Percentiles rank a stretch among this genome's conserved stretches.
Conservation (phyloP, 2,329 filamentous ascomycete species). For the Cercospora zeae-maydis region DNA sequence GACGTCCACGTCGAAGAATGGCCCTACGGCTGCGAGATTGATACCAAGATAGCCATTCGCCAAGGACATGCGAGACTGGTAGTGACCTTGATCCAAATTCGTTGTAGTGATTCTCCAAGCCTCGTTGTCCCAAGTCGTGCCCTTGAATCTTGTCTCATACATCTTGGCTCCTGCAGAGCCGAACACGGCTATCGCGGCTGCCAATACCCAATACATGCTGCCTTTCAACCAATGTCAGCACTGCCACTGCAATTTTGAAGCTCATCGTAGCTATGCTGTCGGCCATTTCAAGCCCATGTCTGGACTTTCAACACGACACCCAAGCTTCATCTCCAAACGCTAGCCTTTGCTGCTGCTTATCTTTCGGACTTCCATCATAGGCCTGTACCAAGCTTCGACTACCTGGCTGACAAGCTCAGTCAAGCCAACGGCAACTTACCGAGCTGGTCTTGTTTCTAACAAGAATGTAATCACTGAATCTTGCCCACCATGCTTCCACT, state of each 20-base stretch:
- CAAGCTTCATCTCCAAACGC: neutral
- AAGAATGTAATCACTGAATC: neutral
- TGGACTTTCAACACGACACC: neutral
- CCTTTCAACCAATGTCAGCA: neutral
- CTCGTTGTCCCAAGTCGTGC: conserved; percentile 58
- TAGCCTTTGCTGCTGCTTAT: neutral
- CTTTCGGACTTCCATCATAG: neutral
- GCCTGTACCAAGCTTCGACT: conserved; percentile 6
- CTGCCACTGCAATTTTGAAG: neutral
- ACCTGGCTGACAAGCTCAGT: neutral
- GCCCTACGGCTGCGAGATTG: conserved; percentile 59
- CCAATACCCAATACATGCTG: neutral
- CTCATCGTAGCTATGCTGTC: neutral
- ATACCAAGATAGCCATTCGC: conserved; percentile 65
- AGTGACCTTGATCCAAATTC: conserved; percentile 55
- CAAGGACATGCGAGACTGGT: conserved; percentile 58
- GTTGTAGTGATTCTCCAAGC: conserved; percentile 56
- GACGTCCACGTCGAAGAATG: conserved; percentile 60
- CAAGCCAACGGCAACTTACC: neutral
- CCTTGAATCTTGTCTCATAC: conserved; percentile 50
- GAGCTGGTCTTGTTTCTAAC: neutral
- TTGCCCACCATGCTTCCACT: neutral
- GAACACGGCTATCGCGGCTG: neutral
- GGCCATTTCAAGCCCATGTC: neutral
- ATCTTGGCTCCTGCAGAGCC: conserved; percentile 17